Conservation (phyloP, 2,329 filamentous ascomycete genomes). For the Penicillium capsulatum region DNA sequence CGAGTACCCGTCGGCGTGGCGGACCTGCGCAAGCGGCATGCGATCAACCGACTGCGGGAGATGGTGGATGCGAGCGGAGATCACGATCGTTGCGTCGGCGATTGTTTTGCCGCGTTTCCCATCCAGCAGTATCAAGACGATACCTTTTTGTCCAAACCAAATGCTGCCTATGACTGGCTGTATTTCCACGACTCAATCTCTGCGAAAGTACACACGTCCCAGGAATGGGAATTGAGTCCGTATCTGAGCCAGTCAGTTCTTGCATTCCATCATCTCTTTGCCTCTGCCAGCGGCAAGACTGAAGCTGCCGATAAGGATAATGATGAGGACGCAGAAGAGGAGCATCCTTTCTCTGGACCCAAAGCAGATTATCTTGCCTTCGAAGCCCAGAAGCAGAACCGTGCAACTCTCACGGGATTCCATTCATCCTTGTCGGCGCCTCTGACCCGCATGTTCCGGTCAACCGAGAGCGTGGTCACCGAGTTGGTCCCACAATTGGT, state of each 20-base stretch:
- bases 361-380: constrained; percentile 75
- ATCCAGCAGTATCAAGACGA: constrained; percentile 90
- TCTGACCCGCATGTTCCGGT: constrained; percentile 73
- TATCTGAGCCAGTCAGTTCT: constrained; percentile 84
- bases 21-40: constrained; percentile 56
- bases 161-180: constrained; percentile 86
- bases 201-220: constrained; percentile 70
- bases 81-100: constrained; percentile 57
- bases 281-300: constrained; percentile 58
- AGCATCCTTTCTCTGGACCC: constrained; percentile 73
- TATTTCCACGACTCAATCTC: constrained; percentile 86
- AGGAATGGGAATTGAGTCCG: constrained; percentile 86
- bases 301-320: constrained; percentile 45
- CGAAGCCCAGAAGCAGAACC: constrained; percentile 76
- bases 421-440: constrained; percentile 68
- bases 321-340: constrained; percentile 47
- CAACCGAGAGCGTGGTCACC: constrained; percentile 68
- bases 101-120: constrained; percentile 84
- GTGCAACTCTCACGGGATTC: constrained; percentile 66
- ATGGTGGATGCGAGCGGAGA: constrained; percentile 62
- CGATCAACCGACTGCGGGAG: constrained; percentile 56
- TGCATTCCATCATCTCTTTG: constrained; percentile 88
- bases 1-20: constrained; percentile 52
- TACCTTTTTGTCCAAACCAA: constrained; percentile 81
- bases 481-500: constrained; percentile 83